A percentile compares a stretch with the other conserved stretches of the same genome.
phyloP scores from a whole-genome alignment of 495 filamentous ascomycete species.

The Trichocladium uniseriatum region DNA sequence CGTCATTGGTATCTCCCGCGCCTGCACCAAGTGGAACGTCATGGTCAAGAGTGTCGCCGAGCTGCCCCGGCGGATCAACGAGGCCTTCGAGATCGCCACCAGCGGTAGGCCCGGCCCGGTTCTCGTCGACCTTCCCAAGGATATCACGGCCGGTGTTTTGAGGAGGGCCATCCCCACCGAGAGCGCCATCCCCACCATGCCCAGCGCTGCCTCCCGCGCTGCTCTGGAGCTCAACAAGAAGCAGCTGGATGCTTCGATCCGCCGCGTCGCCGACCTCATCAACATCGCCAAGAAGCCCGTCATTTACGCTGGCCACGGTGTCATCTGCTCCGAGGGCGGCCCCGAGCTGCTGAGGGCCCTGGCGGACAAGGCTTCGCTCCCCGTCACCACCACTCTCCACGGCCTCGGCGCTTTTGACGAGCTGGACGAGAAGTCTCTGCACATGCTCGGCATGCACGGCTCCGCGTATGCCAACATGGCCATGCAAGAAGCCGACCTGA shows the following conservation, averaged over 20 bases:
- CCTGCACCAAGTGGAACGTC: constrained; percentile 81
- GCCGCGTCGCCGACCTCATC: constrained; percentile 56
- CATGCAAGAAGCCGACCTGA: constrained; percentile 69
- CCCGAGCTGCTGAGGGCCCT: constrained; percentile 56
- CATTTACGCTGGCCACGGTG: constrained; percentile 66
- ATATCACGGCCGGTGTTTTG: constrained; percentile 61
- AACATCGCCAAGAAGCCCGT: constrained; percentile 69
- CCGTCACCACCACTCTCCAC: constrained; percentile 71
- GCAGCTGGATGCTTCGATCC: constrained; percentile 52
- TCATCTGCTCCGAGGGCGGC: constrained; percentile 56
- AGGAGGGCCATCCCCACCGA: constrained; percentile 59
- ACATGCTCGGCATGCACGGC: constrained; percentile 82
- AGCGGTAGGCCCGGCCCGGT: constrained; percentile 70
- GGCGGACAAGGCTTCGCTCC: constrained; percentile 63
- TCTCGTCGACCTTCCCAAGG: constrained; percentile 70
- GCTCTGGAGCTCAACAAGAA: constrained; percentile 48
- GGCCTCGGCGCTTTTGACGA: constrained; percentile 72
- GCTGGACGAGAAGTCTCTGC: constrained; percentile 63
- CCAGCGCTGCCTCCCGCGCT: constrained; percentile 59
- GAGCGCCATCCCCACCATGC: constrained; percentile 52
- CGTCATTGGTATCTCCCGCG: constrained; percentile 63
- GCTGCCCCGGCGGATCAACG: constrained; percentile 67
- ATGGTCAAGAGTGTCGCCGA: constrained; percentile 75
- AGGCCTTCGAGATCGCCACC: constrained; percentile 78
- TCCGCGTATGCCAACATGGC: constrained; percentile 71